Evolutionary conservation across 352 stramenopile genomes (phyloP).

Genomic region (Globisporangium mamillatum): DNA sequence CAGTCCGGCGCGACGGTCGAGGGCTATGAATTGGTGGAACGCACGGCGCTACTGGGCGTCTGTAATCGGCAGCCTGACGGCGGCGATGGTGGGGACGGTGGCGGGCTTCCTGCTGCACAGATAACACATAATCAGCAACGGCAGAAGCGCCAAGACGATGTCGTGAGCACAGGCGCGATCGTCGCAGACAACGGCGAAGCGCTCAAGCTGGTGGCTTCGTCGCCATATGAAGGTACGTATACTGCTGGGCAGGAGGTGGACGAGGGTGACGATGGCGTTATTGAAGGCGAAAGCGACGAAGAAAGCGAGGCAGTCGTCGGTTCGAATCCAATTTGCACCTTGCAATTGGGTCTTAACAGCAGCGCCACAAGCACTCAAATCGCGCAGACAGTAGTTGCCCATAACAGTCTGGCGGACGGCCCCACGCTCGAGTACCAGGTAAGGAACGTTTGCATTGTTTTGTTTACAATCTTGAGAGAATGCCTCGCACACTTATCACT

Average conservation of each 20-base stretch:
- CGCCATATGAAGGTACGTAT: conserved; percentile 5
- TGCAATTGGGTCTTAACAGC: conserved; percentile 21
- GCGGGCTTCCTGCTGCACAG: not conserved
- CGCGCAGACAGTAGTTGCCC: not conserved
- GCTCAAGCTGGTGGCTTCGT: conserved; percentile 19
- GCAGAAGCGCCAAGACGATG: conserved; percentile 13
- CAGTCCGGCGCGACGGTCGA: conserved; percentile 40
- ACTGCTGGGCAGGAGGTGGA: not conserved
- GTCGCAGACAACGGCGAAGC: conserved; percentile 7
- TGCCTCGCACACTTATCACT: too few relatives aligned
- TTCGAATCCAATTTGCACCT: conserved; percentile 1
- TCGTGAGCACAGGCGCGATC: not conserved
- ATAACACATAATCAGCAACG: conserved; percentile 12
- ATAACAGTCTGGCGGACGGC: conserved; percentile 25
- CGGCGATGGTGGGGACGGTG: not conserved
- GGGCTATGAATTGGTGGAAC: conserved; percentile 75
- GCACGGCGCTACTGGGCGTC: conserved; percentile 55
- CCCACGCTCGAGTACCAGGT: conserved; percentile 75
- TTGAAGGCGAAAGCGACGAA: not conserved
- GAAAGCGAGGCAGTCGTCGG: not conserved
- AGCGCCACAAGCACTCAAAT: conserved; percentile 11
- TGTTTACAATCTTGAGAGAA: not conserved
- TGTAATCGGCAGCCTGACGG: conserved; percentile 41
- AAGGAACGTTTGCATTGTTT: not conserved
- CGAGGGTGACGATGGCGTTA: not conserved